Percentiles rank a stretch among this genome's conserved stretches.
Conservation (phyloP, 73 alveolate genomes). For the Symbiodinium natans region DNA sequence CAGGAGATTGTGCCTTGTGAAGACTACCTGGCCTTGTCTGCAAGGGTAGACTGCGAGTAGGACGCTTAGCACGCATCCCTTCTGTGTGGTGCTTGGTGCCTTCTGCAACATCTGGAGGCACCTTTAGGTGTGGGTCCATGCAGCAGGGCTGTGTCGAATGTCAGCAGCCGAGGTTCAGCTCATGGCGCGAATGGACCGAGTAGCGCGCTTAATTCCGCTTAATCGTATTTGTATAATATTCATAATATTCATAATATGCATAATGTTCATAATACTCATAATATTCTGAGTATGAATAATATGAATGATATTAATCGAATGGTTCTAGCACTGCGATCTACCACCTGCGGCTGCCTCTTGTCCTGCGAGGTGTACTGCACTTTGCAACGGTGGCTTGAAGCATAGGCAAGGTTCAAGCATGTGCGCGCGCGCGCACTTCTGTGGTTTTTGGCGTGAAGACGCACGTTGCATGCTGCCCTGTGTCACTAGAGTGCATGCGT, state of each 20-base stretch:
- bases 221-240: too few relatives aligned
- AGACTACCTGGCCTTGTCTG: neutral
- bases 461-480: neutral
- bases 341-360: too few relatives aligned
- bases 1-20: constrained; percentile 63
- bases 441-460: too few relatives aligned
- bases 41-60: neutral
- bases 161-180: constrained; percentile 3
- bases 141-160: neutral
- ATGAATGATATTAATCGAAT: too few relatives aligned
- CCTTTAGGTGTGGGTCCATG: neutral
- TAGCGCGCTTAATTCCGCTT: neutral
- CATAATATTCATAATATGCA: too few relatives aligned
- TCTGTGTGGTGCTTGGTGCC: neutral
- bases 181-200: constrained; percentile 75
- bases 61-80: neutral
- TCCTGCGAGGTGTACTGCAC: constrained; percentile 42
- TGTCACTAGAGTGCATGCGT: neutral
- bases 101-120: neutral
- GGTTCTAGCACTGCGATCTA: too few relatives aligned
- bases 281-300: too few relatives aligned
- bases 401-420: constrained; percentile 63
- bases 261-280: too few relatives aligned
- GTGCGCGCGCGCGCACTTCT: too few relatives aligned
- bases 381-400: constrained; percentile 64